These are phyloP conservation scores for Begonia fuchsioides DNA, from an alignment of 306 rosid species.

Conservation along the genomic window DNA sequence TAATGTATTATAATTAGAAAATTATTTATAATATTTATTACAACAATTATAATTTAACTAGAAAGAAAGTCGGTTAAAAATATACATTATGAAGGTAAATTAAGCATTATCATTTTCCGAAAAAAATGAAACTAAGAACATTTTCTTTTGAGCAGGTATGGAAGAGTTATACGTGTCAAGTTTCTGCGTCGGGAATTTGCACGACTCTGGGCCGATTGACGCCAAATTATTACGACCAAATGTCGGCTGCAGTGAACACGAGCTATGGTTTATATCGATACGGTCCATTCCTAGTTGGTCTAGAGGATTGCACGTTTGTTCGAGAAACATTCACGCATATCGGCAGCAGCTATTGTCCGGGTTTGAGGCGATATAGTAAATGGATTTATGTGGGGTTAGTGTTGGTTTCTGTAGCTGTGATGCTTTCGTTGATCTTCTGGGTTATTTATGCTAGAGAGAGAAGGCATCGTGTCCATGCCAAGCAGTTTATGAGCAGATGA, in stretches of 20 bases:
- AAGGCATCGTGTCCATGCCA: constrained; percentile 53
- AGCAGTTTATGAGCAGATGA: constrained; percentile 18
- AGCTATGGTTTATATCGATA: constrained; percentile 43
- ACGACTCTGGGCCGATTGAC: constrained; percentile 38
- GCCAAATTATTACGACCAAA: constrained; percentile 29
- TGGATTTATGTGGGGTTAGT: constrained; percentile 42
- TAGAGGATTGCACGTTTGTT: constrained; percentile 51
- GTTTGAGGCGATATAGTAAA: constrained; percentile 13
- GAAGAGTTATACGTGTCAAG: constrained; percentile 36
- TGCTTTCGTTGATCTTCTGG: constrained; percentile 56
- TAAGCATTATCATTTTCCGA: no score
- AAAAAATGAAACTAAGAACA: no score
- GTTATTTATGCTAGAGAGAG: constrained; percentile 50
- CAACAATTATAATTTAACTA: no score
- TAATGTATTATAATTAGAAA: no score
- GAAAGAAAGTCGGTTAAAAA: no score
- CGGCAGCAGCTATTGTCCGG: constrained; percentile 34
- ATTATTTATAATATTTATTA: no score
- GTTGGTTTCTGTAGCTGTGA: constrained; percentile 46
- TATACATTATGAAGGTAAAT: no score
- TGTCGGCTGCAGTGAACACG: constrained; percentile 31
- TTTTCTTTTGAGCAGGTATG: constrained; percentile 43
- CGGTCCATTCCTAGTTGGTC: constrained; percentile 41
- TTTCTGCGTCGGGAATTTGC: constrained; percentile 21
- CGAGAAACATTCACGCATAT: constrained; percentile 38